Conservation (phyloP, 495 filamentous ascomycete genomes). For the Tricharina praecox region DNA sequence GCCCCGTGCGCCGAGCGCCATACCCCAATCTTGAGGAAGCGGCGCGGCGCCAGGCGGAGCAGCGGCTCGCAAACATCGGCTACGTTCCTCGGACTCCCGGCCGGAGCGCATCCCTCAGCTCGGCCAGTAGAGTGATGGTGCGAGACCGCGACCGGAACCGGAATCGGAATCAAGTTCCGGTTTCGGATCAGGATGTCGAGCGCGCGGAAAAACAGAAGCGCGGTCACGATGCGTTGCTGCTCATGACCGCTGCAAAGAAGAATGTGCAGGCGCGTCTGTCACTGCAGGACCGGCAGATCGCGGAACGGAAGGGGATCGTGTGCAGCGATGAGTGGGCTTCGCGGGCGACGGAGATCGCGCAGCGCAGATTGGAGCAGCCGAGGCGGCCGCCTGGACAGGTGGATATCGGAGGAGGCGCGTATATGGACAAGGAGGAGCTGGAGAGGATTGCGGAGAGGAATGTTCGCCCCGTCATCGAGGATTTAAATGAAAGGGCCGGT, state of each 20-base stretch:
- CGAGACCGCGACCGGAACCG: background rate
- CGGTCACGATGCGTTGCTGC: slow-evolving; percentile 48
- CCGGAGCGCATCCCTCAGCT: slow-evolving; percentile 1
- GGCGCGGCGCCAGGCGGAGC: slow-evolving; percentile 17
- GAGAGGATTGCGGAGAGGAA: slow-evolving; percentile 61
- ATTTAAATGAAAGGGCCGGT: slow-evolving; percentile 53
- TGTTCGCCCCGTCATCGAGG: slow-evolving; percentile 80
- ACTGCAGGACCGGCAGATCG: slow-evolving; percentile 21
- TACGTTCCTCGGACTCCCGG: slow-evolving; percentile 2
- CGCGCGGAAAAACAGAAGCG: slow-evolving; percentile 60
- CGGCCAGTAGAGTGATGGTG: too few species aligned
- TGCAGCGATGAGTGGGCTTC: slow-evolving; percentile 11
- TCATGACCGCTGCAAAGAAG: slow-evolving; percentile 64
- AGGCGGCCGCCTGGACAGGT: slow-evolving; percentile 36
- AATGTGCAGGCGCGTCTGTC: slow-evolving; percentile 45
- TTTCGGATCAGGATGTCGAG: slow-evolving; percentile 32
- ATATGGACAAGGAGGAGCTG: slow-evolving; percentile 61
- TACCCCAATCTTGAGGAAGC: slow-evolving; percentile 23
- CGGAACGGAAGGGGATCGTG: slow-evolving; percentile 16
- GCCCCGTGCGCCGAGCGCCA: too few species aligned
- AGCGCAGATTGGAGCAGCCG: slow-evolving; percentile 6
- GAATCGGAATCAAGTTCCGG: too few species aligned
- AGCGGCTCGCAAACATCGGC: slow-evolving; percentile 15
- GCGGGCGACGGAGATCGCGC: slow-evolving; percentile 10
- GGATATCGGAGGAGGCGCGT: slow-evolving; percentile 64